phyloP scores from a whole-genome alignment of 768 basidiomycete genomes.

The Mycena filopes region DNA sequence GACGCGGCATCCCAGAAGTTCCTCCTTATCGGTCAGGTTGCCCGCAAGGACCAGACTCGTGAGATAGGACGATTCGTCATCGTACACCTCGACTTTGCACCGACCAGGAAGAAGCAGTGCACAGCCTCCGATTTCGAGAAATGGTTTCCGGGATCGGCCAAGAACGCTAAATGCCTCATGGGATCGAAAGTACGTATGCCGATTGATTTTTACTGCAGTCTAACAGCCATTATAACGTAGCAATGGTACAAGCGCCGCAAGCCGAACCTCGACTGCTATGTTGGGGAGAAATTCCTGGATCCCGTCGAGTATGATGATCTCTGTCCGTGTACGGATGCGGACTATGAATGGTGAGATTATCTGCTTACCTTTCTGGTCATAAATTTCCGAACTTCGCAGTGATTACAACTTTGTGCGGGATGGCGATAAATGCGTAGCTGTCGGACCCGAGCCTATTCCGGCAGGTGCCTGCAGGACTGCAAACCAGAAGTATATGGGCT shows the following conservation, averaged over 20 bases:
- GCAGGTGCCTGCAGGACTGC: slow-evolving; percentile 72
- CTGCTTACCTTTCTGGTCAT: slow-evolving; percentile 2
- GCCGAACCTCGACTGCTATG: slow-evolving; percentile 84
- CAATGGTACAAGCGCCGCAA: slow-evolving; percentile 96
- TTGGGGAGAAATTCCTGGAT: slow-evolving; percentile 90
- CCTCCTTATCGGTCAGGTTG: slow-evolving; percentile 83
- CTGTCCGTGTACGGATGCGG: slow-evolving; percentile 86
- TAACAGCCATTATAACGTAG: slow-evolving; percentile 48
- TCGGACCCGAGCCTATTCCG: slow-evolving; percentile 89
- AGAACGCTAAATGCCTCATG: slow-evolving; percentile 83
- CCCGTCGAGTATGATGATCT: slow-evolving; percentile 85
- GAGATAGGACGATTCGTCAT: slow-evolving; percentile 71
- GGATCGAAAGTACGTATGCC: slow-evolving; percentile 79
- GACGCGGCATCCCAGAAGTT: slow-evolving; percentile 98
- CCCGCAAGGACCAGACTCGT: slow-evolving; percentile 63
- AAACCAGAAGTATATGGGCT: slow-evolving; percentile 80
- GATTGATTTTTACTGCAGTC: not conserved
- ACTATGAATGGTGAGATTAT: slow-evolving; percentile 87
- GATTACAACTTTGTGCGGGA: slow-evolving; percentile 91
- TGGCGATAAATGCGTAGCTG: slow-evolving; percentile 80
- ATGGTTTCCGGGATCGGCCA: slow-evolving; percentile 83
- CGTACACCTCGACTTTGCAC: slow-evolving; percentile 86
- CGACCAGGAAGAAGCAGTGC: slow-evolving; percentile 77
- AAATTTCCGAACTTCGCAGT: slow-evolving; percentile 48
- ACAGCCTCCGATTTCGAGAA: slow-evolving; percentile 76